Percentiles rank a stretch among this genome's conserved stretches.
phyloP scores from a whole-genome alignment of 2,329 filamentous ascomycete species.

The Apiospora marii region DNA sequence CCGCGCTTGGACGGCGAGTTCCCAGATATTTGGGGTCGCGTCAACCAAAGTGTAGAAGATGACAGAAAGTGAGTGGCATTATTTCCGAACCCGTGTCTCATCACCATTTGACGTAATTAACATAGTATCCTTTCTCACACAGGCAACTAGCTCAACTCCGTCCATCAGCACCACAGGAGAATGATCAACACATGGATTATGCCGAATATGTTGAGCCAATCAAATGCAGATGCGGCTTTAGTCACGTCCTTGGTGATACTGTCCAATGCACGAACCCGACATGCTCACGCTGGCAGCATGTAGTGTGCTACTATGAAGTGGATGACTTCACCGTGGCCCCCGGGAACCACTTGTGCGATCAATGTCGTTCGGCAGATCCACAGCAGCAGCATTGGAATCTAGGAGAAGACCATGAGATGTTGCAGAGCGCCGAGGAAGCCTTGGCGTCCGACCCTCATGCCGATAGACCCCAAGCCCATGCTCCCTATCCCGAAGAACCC shows the following conservation, averaged over 20 bases:
- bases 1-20: not conserved
- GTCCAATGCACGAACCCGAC: not conserved
- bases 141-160: not conserved
- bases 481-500: not conserved
- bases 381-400: not conserved
- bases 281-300: slow-evolving; percentile 8
- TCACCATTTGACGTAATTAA: not conserved
- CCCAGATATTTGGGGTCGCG: not conserved
- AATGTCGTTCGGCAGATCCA: not conserved
- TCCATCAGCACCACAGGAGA: not conserved
- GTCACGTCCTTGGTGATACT: not conserved
- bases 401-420: not conserved
- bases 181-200: not conserved
- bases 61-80: not conserved
- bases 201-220: not conserved
- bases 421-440: not conserved
- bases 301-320: not conserved
- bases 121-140: no score
- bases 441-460: not conserved
- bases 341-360: not conserved
- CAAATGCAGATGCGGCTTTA: slow-evolving; percentile 6
- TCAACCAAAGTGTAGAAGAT: not conserved
- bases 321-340: not conserved
- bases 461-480: not conserved
- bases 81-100: not conserved